Conservation (phyloP, 2,329 filamentous ascomycete genomes). For the Diaporthe vaccinii region DNA sequence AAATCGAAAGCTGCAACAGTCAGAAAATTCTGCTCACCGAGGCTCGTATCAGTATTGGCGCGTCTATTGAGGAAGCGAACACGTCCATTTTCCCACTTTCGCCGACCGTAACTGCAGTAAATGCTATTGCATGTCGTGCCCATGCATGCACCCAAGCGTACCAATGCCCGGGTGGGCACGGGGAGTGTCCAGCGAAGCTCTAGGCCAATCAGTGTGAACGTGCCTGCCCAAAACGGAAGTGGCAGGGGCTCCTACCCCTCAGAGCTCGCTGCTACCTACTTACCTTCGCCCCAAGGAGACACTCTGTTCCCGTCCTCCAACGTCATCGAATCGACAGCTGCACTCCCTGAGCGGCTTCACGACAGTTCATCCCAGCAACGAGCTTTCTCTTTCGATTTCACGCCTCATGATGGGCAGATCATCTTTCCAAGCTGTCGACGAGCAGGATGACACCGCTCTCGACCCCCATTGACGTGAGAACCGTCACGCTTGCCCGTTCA, state of each 20-base stretch:
- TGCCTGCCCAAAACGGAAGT: slow-evolving; percentile 12
- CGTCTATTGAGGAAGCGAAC: neutral
- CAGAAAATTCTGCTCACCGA: slow-evolving; percentile 5
- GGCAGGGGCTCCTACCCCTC: neutral
- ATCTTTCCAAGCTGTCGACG: neutral
- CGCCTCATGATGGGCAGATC: no score
- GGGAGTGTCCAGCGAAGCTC: neutral
- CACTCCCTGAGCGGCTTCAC: neutral
- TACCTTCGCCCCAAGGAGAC: neutral
- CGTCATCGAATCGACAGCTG: slow-evolving; percentile 9
- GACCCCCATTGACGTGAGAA: neutral
- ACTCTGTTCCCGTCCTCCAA: slow-evolving; percentile 4
- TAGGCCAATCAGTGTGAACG: slow-evolving; percentile 12
- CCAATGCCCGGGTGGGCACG: neutral
- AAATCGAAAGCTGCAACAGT: neutral
- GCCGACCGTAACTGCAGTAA: neutral
- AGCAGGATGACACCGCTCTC: neutral
- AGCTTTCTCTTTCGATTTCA: neutral
- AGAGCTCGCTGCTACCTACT: neutral
- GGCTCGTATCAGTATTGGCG: slow-evolving; percentile 11
- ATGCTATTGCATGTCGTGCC: neutral
- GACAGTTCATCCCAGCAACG: neutral
- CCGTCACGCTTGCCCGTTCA: neutral
- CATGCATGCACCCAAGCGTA: neutral
- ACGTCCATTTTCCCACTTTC: neutral